Evolutionary conservation across 1,284 basidiomycete genomes (phyloP).

Genomic region (Boletus mariae): DNA sequence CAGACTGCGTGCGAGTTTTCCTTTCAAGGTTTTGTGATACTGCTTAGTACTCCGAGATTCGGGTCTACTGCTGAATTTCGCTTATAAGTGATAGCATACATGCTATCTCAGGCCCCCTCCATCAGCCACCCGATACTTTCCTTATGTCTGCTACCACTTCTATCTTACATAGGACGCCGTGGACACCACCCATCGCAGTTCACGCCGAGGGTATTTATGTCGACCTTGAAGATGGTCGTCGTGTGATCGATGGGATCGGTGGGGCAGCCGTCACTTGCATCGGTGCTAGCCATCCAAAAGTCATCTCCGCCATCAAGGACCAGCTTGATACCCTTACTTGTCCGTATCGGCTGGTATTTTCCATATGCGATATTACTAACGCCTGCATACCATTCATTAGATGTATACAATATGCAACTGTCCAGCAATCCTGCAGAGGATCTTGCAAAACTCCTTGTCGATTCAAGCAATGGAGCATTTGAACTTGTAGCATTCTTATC

Average conservation of each 20-base stretch:
- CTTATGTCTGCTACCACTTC: conserved; percentile 29
- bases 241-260: conserved; percentile 71
- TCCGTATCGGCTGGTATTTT: conserved; percentile 33
- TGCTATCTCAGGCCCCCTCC: background rate
- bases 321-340: conserved; percentile 75
- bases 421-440: conserved; percentile 76
- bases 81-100: background rate
- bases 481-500: conserved; percentile 64
- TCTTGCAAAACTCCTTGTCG: conserved; percentile 60
- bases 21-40: too few relatives aligned
- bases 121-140: background rate
- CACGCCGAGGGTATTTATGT: conserved; percentile 68
- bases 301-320: conserved; percentile 68
- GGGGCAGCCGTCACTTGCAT: conserved; percentile 82
- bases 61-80: background rate
- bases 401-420: conserved; percentile 80
- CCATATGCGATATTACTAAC: conserved; percentile 4
- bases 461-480: conserved; percentile 69
- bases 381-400: conserved; percentile 35
- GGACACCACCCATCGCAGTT: conserved; percentile 64
- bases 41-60: background rate
- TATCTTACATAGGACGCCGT: conserved; percentile 62
- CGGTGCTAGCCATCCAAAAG: conserved; percentile 70
- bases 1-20: too few relatives aligned
- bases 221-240: conserved; percentile 61